Conservation (phyloP, 768 basidiomycete genomes). For the Ramaria sp. region DNA sequence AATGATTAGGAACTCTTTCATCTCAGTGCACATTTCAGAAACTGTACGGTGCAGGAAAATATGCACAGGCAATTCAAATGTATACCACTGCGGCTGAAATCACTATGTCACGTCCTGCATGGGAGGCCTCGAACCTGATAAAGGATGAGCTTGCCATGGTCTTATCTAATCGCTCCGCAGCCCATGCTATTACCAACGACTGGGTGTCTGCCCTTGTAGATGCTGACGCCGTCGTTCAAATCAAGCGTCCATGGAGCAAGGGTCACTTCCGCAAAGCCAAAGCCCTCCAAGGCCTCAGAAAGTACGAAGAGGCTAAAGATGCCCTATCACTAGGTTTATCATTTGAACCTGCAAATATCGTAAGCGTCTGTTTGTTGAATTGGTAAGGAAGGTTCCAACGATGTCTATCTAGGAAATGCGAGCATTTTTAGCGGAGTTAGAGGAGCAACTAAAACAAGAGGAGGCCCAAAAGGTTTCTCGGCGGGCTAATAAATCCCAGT, state of each 20-base stretch:
- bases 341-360: constrained; percentile 64
- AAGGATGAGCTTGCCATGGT: constrained; percentile 87
- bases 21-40: constrained; percentile 31
- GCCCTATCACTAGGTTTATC: constrained; percentile 74
- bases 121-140: constrained; percentile 75
- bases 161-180: constrained; percentile 85
- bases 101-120: constrained; percentile 74
- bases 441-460: constrained; percentile 4
- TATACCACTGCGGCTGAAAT: constrained; percentile 73
- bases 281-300: constrained; percentile 65
- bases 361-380: constrained; percentile 19
- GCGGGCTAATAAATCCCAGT: neutral
- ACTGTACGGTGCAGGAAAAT: constrained; percentile 66
- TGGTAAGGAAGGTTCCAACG: too few species aligned
- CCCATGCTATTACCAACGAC: constrained; percentile 69
- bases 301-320: constrained; percentile 66
- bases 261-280: constrained; percentile 93
- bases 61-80: constrained; percentile 57
- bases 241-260: constrained; percentile 87
- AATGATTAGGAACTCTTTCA: too few species aligned
- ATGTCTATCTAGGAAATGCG: constrained; percentile 9
- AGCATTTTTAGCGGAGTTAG: neutral
- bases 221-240: constrained; percentile 78
- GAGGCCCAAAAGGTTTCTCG: neutral
- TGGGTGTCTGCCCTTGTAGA: constrained; percentile 72